Evolutionary conservation across 2,329 filamentous ascomycete genomes (phyloP).

Genomic region (Hirsutella thompsonii): DNA sequence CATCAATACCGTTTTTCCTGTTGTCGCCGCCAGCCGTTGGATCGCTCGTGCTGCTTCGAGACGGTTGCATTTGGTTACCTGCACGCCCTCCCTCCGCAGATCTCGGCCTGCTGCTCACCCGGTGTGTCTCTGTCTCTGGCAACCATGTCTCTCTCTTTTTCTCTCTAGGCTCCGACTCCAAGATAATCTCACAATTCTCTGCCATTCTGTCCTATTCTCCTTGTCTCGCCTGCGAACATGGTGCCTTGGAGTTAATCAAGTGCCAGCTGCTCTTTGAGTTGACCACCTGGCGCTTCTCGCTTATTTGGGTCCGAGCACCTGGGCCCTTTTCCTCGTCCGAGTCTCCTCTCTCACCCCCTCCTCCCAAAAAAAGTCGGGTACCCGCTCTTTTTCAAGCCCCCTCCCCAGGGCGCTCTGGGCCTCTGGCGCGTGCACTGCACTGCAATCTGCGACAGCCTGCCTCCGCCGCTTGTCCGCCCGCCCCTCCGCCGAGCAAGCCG

Average conservation of each 20-base stretch:
- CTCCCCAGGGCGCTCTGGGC: not conserved
- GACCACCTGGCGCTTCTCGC: too few relatives aligned
- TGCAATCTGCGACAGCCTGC: not conserved
- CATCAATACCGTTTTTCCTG: too few relatives aligned
- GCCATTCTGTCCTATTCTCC: too few relatives aligned
- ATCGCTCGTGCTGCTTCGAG: not conserved
- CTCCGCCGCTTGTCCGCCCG: not conserved
- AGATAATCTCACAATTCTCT: too few relatives aligned
- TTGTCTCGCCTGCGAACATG: too few relatives aligned
- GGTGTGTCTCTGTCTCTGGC: not conserved
- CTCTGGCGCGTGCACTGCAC: not conserved
- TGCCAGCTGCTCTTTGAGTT: too few relatives aligned
- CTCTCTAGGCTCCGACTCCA: too few relatives aligned
- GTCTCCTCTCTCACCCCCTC: too few relatives aligned
- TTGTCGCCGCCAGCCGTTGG: not conserved
- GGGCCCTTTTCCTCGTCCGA: too few relatives aligned
- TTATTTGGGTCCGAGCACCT: too few relatives aligned
- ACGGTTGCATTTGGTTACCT: not conserved
- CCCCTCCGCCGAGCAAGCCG: conserved; percentile 1
- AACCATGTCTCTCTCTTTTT: not conserved
- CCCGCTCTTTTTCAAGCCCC: not conserved
- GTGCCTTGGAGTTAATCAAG: too few relatives aligned
- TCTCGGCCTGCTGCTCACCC: not conserved
- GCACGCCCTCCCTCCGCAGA: not conserved
- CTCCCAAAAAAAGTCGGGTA: too few relatives aligned